Percentiles rank a stretch among this genome's conserved stretches.
These are phyloP conservation scores for Chrysanthemum lavandulifolium DNA, from an alignment of 129 eudicot genomes.

Conservation along the genomic window DNA sequence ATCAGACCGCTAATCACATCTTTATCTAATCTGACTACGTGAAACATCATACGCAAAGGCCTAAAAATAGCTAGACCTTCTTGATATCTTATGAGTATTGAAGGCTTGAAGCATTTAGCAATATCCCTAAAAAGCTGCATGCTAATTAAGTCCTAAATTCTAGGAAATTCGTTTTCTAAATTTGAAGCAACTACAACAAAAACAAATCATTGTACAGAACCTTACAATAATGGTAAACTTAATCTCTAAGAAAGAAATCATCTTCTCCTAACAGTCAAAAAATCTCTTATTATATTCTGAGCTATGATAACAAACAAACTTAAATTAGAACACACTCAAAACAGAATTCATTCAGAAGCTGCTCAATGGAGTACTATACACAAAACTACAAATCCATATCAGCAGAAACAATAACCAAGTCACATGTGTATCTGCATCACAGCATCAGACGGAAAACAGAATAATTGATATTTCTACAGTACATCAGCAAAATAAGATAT, in stretches of 20 bases:
- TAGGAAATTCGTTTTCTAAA: neutral
- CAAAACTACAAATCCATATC: constrained; percentile 10
- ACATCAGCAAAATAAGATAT: constrained; percentile 24
- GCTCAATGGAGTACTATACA: neutral
- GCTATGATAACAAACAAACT: constrained; percentile 29
- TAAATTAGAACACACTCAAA: constrained; percentile 28
- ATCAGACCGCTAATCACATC: neutral
- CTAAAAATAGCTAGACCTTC: neutral
- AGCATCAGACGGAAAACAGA: neutral
- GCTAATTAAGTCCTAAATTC: neutral
- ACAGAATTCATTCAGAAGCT: constrained; percentile 12
- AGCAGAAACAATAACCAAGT: constrained; percentile 2
- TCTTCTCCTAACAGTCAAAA: constrained; percentile 25
- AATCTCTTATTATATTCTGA: constrained; percentile 8
- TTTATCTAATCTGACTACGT: too few species aligned
- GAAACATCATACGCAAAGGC: too few species aligned
- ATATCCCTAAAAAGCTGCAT: neutral
- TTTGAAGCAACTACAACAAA: neutral
- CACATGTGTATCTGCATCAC: constrained; percentile 10
- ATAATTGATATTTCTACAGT: constrained; percentile 8
- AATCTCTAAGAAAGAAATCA: constrained; percentile 16
- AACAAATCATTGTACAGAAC: neutral
- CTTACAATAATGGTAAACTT: constrained; percentile 18
- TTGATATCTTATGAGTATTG: neutral
- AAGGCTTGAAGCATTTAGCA: neutral